These are phyloP conservation scores for Parietaria judaica DNA, from an alignment of 306 rosid genomes.

Conservation along the genomic window DNA sequence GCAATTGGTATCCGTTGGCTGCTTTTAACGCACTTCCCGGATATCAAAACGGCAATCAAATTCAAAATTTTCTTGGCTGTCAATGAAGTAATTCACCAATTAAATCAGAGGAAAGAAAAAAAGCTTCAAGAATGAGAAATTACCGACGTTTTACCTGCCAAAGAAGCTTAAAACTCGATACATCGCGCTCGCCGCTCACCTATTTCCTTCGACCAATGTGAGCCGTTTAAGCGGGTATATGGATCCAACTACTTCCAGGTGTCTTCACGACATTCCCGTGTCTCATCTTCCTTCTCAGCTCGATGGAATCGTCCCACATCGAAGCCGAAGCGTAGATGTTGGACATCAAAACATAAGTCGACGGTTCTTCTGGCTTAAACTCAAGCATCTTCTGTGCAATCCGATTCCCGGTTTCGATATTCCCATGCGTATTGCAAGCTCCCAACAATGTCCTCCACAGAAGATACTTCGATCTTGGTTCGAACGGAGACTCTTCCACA, in stretches of 20 bases:
- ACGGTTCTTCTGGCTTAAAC: conserved; percentile 30
- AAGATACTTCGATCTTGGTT: conserved; percentile 25
- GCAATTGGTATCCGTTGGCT: no score
- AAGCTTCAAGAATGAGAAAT: no score
- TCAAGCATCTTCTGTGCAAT: conserved; percentile 33
- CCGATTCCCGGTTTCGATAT: conserved; percentile 26
- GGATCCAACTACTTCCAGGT: conserved; percentile 44
- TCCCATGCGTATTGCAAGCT: conserved; percentile 37
- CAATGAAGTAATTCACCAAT: no score
- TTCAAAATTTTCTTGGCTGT: no score
- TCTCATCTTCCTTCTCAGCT: conserved; percentile 35
- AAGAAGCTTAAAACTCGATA: no score
- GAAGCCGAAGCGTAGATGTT: conserved; percentile 44
- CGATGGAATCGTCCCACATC: conserved; percentile 32
- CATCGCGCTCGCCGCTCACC: no score
- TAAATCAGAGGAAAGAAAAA: no score
- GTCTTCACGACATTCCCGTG: conserved; percentile 24
- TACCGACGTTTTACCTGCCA: no score
- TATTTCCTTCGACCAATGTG: no score
- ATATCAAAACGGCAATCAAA: no score
- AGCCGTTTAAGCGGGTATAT: conserved; percentile 23
- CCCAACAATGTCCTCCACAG: conserved; percentile 40
- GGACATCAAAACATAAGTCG: conserved; percentile 29
- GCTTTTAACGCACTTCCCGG: no score
- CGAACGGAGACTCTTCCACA: conserved; percentile 31